Base-by-base conservation (phyloP, 2,329 filamentous ascomycete species). In the Aspergillus pseudonomiae region DNA sequence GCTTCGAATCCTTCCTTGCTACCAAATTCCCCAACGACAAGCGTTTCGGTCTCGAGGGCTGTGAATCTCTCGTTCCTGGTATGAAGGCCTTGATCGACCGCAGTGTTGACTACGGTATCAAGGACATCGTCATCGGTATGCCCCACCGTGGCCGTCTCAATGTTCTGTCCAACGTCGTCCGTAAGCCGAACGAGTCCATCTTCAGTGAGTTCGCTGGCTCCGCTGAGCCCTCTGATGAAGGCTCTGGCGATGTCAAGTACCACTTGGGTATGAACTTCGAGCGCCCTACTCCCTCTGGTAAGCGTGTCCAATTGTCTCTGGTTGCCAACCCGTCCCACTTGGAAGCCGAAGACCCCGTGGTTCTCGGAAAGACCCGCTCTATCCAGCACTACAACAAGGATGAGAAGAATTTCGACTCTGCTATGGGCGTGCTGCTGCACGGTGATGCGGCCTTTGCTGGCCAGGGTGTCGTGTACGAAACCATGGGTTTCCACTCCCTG, bases 181-280 rank as follows among this genome's bases (percentile, higher is more conserved):
- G 95, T 76, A 99, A 99, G 84, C 94, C 95, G 73, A 99, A 99
- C 81, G 95, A 98, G 84, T 98, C 95, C 69, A 99, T 99, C 81
- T 99, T 99, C 85, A 96, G 92, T 78, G 95, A 99, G 80, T 99
- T 99, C 75, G 91, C 92, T 67, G 95, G 95, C 72, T 92, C 91
- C 54, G 84, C 91, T 26, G 93, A 92, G 76, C 92, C 92, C 61
- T 91, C 92, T 71, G 95, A 98, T 71, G 94, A 99, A 82, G 95
- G 95, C 64, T 98, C 95, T 63, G 95, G 95, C 74, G 95, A 99
- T 79, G 95, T 99, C 81, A 99, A 99, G 83, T 99, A 99, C 84
- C 95, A 99, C 84, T 85, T 99, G 74, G 95, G 95, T 77, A 99
- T 99, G 95, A 99, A 99, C 85, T 99, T 99, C 72, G 95, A 99